Percentiles rank a stretch among this genome's conserved stretches.
These are phyloP conservation scores for Ceratocystis albifundus DNA, from an alignment of 2,329 filamentous ascomycete species.

Conservation along the genomic window DNA sequence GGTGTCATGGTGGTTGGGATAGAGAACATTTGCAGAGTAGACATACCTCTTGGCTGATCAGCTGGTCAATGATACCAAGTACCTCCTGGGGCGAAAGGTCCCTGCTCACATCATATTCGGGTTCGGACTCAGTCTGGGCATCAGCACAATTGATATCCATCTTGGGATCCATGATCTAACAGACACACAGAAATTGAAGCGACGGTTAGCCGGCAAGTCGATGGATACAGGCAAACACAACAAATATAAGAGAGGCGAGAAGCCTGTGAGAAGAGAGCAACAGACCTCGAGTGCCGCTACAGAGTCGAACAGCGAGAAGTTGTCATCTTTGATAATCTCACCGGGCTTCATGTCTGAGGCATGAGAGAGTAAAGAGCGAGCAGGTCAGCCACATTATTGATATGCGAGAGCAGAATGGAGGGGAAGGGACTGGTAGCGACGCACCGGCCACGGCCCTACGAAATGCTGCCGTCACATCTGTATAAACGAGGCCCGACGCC, in stretches of 20 bases:
- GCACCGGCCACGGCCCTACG: slow-evolving; percentile 19
- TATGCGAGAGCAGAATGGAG: background rate
- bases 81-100: slow-evolving; percentile 65
- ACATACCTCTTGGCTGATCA: slow-evolving; percentile 73
- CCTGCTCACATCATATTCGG: slow-evolving; percentile 63
- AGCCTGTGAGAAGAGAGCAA: slow-evolving; percentile 5
- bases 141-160: slow-evolving; percentile 90
- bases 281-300: slow-evolving; percentile 70
- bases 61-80: slow-evolving; percentile 85
- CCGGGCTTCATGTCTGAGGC: slow-evolving; percentile 35
- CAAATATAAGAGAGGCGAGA: background rate
- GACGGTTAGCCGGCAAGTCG: background rate
- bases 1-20: background rate
- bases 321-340: slow-evolving; percentile 83
- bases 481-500: slow-evolving; percentile 19
- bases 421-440: background rate
- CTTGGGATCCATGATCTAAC: slow-evolving; percentile 93
- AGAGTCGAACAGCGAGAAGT: slow-evolving; percentile 87
- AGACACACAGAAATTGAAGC: background rate
- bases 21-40: background rate
- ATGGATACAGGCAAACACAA: background rate
- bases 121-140: slow-evolving; percentile 69
- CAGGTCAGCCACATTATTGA: background rate
- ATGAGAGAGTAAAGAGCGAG: background rate
- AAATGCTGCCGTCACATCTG: slow-evolving; percentile 20